Evolutionary conservation across 805 yeast species (phyloP).

Genomic region (Kluyveromyces aestuarii): DNA sequence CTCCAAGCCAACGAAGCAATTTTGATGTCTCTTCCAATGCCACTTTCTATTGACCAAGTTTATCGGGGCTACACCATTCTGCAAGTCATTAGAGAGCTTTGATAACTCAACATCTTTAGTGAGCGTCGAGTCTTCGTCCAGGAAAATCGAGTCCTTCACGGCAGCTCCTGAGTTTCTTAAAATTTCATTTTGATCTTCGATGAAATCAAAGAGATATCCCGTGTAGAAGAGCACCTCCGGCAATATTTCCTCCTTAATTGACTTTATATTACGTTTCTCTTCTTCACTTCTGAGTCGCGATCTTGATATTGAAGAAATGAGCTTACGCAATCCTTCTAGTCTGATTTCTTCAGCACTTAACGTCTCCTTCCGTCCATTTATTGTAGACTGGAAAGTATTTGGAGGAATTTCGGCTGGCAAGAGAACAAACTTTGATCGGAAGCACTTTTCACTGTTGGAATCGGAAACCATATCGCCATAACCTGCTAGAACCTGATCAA

Average conservation of each 20-base stretch:
- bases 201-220: slow-evolving; percentile 64
- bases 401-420: slow-evolving; percentile 69
- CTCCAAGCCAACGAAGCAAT: slow-evolving; percentile 80
- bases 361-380: slow-evolving; percentile 45
- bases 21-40: slow-evolving; percentile 75
- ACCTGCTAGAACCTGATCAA: slow-evolving; percentile 90
- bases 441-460: slow-evolving; percentile 43
- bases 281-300: slow-evolving; percentile 40
- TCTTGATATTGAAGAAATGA: slow-evolving; percentile 54
- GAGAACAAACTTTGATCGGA: slow-evolving; percentile 74
- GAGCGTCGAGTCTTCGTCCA: slow-evolving; percentile 29
- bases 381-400: slow-evolving; percentile 30
- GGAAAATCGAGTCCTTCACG: slow-evolving; percentile 30
- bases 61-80: slow-evolving; percentile 49
- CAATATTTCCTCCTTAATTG: slow-evolving; percentile 37
- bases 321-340: slow-evolving; percentile 76
- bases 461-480: slow-evolving; percentile 60
- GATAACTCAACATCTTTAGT: slow-evolving; percentile 41
- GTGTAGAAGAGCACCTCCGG: slow-evolving; percentile 85
- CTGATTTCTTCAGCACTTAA: slow-evolving; percentile 79
- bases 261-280: slow-evolving; percentile 28
- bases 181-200: slow-evolving; percentile 42
- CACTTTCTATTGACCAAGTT: slow-evolving; percentile 72
- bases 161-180: slow-evolving; percentile 26
- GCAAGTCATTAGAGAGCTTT: slow-evolving; percentile 57